Percentiles rank a stretch among this genome's conserved stretches.
Conservation (phyloP, 2,329 filamentous ascomycete genomes). For the Aspergillus ibericus region DNA sequence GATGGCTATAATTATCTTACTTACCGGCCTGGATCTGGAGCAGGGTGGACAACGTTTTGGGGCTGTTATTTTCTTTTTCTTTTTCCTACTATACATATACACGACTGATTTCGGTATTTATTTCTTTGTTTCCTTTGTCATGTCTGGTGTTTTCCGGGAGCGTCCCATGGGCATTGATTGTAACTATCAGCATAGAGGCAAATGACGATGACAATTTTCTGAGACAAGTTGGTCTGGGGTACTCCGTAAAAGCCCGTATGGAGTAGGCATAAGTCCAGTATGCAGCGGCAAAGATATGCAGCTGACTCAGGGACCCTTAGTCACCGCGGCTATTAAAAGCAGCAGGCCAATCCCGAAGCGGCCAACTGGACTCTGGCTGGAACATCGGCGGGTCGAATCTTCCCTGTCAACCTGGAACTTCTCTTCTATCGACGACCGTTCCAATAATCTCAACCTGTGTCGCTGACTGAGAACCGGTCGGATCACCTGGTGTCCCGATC, state of each 20-base stretch:
- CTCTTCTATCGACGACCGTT: slow-evolving; percentile 2
- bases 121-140: neutral
- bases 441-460: neutral
- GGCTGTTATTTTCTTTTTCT: slow-evolving; percentile 1
- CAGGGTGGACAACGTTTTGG: neutral
- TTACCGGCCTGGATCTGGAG: neutral
- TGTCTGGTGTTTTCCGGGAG: neutral
- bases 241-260: too few species aligned
- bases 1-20: slow-evolving; percentile 2
- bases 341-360: slow-evolving; percentile 9
- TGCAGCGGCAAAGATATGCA: neutral
- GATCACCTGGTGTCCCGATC: neutral
- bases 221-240: too few species aligned
- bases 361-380: slow-evolving; percentile 9
- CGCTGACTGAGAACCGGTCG: neutral
- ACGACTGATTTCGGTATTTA: slow-evolving; percentile 16
- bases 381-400: slow-evolving; percentile 5
- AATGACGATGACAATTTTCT: neutral
- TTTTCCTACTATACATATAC: slow-evolving; percentile 3
- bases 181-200: neutral
- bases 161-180: neutral
- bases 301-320: slow-evolving; percentile 1
- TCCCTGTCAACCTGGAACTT: slow-evolving; percentile 4
- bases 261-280: neutral
- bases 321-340: slow-evolving; percentile 13